Base-by-base conservation (phyloP, 257 asterid genomes). In the Plantago ovata region DNA sequence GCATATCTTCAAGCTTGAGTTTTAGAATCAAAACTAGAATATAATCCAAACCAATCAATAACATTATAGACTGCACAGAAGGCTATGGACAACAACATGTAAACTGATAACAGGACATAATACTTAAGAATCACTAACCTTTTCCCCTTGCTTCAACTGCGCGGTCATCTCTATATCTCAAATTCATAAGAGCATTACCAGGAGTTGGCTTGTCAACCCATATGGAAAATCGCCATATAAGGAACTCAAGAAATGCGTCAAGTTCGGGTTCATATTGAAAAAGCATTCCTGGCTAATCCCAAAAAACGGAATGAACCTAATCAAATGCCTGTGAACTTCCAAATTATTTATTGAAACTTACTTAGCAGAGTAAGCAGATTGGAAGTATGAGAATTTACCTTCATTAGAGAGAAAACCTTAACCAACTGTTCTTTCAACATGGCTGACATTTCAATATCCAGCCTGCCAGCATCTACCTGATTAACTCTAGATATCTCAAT, bases 181-280 rank as follows among this genome's bases (percentile, higher is more conserved):
- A 64, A 53, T 84, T 84, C 89, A 84, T 79, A 60, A 81, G 85
- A 48, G 83, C 83, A 58, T 86, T 93, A 32, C 99, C 99, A 38
- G 96, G 97, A 18, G 96, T 93, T 67, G 99, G 97, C 78, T 93
- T 89, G 74, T 93, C 97, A 36, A 89, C 99, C 97, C 99, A 93
- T 42, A 93, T 86, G 51, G 99, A 93, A 74, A 93, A 89, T 53
- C 99, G 61, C 97, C 99, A 93, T 42, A 93, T 89, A 14, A 93
- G 86, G 71, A 89, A 86, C 63, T 89, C 95, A 24, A 93, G 95
- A 68, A 93, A 86, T 41, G 96, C 95, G 68, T 93, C 97, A 16
- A 93, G 96, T 72, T 93, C 98, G 10, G 95, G 84, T 63, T 93
- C 99, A 72, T 84, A 93, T 69, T 93, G 97, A 73, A 86, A 89